Evolutionary conservation across 306 rosid genomes (phyloP), one percentile per base, ranked within the genome.

Genomic region (Castanea crenata): DNA sequence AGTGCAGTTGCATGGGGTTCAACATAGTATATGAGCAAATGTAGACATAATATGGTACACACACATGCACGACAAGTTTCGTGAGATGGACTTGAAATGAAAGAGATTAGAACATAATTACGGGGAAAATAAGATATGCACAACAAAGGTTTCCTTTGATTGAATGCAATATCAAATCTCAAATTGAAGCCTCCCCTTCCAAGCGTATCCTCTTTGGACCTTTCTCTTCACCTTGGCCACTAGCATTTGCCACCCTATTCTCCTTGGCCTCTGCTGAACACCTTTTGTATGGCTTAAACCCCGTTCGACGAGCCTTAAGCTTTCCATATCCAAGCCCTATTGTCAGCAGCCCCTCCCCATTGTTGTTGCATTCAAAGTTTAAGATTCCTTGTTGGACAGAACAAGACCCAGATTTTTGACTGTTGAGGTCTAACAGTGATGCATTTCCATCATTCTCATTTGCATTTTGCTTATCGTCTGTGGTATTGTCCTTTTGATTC

Each of bases 211-310:
- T 91, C 84, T 95, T 93, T 29, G 88, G 84, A 69, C 85, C 79
- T 31, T 80, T 88, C 87, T 93, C 98, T 77, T 95, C 97, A n/a
- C 88, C 86, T 71, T 87, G 95, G 80, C 84, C 86, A 83, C 81
- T 65, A 55, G 79, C 46, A 29, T 76, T 79, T 82, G 86, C 89
- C 69, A 83, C 75, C 76, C 76, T 80, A 80, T 77, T 90, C 78
- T 93, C 99, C 69, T 83, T 91, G 34, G 89, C 91, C 85, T 92
- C 98, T 73, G 83, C 77, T 6, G 95, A 88, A 86, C 99, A 93
- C 86, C 98, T 91, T 83, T 93, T 93, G 86, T 95, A 95, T 76
- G 97, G 98, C 84, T 90, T 95, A 82, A 95, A 95, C 77, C 99
- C 99, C 16, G 96, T 95, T 74, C 88, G 92, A 77, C 83, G 83